Evolutionary conservation across 306 rosid species (phyloP), one percentile per base, ranked within the genome.

Genomic region (Trichosanthes cucumerina): DNA sequence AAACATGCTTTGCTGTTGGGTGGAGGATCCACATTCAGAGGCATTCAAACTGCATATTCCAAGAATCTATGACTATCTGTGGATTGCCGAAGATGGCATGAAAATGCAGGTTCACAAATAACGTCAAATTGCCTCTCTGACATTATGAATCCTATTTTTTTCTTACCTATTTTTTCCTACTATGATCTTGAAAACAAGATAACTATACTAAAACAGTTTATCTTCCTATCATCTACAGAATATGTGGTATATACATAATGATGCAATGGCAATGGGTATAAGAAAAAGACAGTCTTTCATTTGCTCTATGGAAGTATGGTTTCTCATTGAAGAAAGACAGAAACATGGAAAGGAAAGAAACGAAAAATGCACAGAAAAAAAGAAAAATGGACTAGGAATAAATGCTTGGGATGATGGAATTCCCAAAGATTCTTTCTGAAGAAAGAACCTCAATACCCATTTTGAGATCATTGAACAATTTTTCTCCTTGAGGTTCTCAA

Each of bases 31-130:
- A 82, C 90, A 87, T 81, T 89, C 94, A 18, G 94, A 89, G 83
- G 90, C 94, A 73, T 93, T 91, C 86, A 91, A 89, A 79, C 80
- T 93, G 88, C 98, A 93, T 87, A 91, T 91, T 78, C 98, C 94
- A 14, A 86, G 97, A 84, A 56, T 92, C 69, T 52, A 60, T 82
- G 98, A 93, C 78, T 91, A 83, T 78, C 82, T 93, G 79, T 93
- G 98, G 98, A 68, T 93, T 82, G 98, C 98, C 75, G 98, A 91
- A 86, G 98, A 93, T 85, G 98, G 98, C 87, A 89, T 93, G 98
- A 93, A 89, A 86, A 93, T 93, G 93, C 94, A 93, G 98, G 96
- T 89, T 43, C 69, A 34, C 74, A 69, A 69, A 43, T 46, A 39
- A 19, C 62, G 18, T 57, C 44, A 36, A 28, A 65, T n/a, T 43